Evolutionary conservation across 176 grass and related monocot species (phyloP), one percentile per base, ranked within the genome.

Genomic region (Hsuehochloa calcarea): DNA sequence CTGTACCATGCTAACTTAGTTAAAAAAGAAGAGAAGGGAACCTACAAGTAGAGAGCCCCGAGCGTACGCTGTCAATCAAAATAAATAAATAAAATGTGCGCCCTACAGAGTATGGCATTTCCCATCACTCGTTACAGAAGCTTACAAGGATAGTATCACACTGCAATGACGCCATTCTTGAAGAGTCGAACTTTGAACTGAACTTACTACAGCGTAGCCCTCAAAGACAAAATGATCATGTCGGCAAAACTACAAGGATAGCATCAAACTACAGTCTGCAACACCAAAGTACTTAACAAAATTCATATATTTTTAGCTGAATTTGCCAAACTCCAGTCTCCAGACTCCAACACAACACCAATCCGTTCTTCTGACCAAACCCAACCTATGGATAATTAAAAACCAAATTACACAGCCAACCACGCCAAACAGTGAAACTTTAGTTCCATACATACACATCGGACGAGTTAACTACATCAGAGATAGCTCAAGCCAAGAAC

Each of bases 51-150:
- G 39, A 74, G 56, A 26, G 16, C 5, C 46, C 26, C 11, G 14
- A 61, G 66, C 25, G 31, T 27, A 69, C 22, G 22, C 12, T 10
- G 14, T 5, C 50, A 27, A 27, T 6, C 26, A 26, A 17, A 65
- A 77, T 1, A 1, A 17, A 45, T n/a, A n/a, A n/a, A n/a, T n/a
- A 55, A 10, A 8, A 38, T 39, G 0, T 40, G n/a, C 45, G 13
- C 59, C 17, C 60, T 43, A 58, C n/a, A 56, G 31, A 82, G 60
- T 0, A 72, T 72, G 59, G n/a, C 80, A 79, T 69, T 84, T 60
- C 44, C 10, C 50, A 54, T 71, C 62, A 51, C 29, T 68, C 20
- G 2, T 61, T 51, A 65, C 61, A 76, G 35, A 17, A 64, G 40
- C 41, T 83, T 65, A 35, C n/a, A 44, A 20, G 41, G 54, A 7